These are phyloP conservation scores for Aspergillus melleus DNA, from an alignment of 2,329 filamentous ascomycete species.

Conservation along the genomic window DNA sequence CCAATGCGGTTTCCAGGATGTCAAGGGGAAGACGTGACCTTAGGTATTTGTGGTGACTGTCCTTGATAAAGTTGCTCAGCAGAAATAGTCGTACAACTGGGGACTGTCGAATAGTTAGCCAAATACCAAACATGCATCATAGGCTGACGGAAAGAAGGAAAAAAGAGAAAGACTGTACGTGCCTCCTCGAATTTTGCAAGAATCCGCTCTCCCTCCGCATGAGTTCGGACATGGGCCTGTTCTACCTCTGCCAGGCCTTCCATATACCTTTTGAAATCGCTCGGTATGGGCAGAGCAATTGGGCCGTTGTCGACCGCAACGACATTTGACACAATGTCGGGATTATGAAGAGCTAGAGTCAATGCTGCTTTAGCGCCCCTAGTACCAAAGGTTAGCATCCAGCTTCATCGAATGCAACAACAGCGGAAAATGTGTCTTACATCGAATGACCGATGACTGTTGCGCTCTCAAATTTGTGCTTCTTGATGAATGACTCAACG, in stretches of 20 bases:
- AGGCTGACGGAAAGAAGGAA: no score
- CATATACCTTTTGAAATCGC: slow-evolving; percentile 56
- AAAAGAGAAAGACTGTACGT: not conserved
- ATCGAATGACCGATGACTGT: slow-evolving; percentile 10
- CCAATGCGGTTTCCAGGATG: slow-evolving; percentile 1
- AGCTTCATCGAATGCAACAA: not conserved
- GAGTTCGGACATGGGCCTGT: not conserved
- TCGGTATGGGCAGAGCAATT: slow-evolving; percentile 15
- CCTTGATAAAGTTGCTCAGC: slow-evolving; percentile 9
- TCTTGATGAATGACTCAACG: slow-evolving; percentile 21
- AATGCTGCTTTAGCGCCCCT: slow-evolving; percentile 22
- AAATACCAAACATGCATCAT: not conserved
- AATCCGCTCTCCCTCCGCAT: slow-evolving; percentile 6
- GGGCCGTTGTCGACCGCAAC: slow-evolving; percentile 27
- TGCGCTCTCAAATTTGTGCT: slow-evolving; percentile 13
- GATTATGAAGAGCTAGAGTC: slow-evolving; percentile 20
- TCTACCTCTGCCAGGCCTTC: slow-evolving; percentile 1
- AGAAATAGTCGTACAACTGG: slow-evolving; percentile 5
- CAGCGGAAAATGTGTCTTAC: not conserved
- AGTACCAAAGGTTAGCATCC: not conserved
- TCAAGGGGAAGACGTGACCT: slow-evolving; percentile 3
- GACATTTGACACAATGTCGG: slow-evolving; percentile 18
- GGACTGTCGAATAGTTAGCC: not conserved
- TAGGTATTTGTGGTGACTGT: not conserved
- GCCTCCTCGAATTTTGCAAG: slow-evolving; percentile 3